Evolutionary conservation across 148 eudicot genomes (phyloP), one percentile per base, ranked within the genome.

Genomic region (Suaeda aralocaspica): DNA sequence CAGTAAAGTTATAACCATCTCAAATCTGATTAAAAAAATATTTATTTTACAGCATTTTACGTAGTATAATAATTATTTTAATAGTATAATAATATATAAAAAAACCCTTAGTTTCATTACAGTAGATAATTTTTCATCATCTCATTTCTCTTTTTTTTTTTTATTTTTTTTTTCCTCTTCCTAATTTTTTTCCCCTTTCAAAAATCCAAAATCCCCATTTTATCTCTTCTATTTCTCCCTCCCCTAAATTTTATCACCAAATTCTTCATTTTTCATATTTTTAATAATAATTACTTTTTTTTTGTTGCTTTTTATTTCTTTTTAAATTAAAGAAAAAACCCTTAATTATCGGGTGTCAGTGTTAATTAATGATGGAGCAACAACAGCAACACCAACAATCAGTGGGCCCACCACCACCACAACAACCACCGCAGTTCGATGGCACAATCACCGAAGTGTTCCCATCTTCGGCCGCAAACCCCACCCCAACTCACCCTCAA

Each of bases 311-410:
- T n/a, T n/a, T n/a, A n/a, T n/a, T n/a, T n/a, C n/a, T n/a, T n/a
- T n/a, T n/a, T n/a, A n/a, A n/a, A n/a, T n/a, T n/a, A n/a, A 18
- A 18, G 31, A 31, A 18, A 19, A 60, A 33, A 60, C 12, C 29
- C 48, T 41, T 3, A n/a, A 21, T 62, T 62, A n/a, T 62, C 18
- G 26, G 66, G 44, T 21, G 28, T 11, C 4, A 15, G 44, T 41
- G 48, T 31, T 21, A 60, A 18, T 21, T 12, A n/a, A 16, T 55
- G 3, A 77, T 77, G 78, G 77, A 74, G 61, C 83, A 66, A 14
- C 81, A 24, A 9, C 69, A 46, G 46, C 72, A 24, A 8, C 68
- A 44, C 59, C 70, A 30, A 3, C 71, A 67, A 22, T 25, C 25
- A 9, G 28, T 5, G 1, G 25, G 25, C 24, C 50, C 46, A 21